Percentiles rank a stretch among this genome's conserved stretches.
Evolutionary conservation across 495 filamentous ascomycete species (phyloP).

Genomic region (Hypoxylon perforatum): DNA sequence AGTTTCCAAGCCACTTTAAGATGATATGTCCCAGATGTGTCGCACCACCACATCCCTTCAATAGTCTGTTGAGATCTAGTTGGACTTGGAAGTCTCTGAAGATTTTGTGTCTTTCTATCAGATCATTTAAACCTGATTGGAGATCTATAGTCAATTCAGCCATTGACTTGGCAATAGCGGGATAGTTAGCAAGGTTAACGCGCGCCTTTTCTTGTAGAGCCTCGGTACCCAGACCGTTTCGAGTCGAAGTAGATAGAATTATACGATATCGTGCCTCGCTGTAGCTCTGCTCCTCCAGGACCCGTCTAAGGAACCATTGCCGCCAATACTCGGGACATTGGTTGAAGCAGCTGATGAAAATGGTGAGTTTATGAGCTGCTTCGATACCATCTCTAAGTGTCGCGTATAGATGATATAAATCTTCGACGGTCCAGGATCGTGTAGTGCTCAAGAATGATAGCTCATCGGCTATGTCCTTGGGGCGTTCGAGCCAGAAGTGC

Average conservation of each 20-base stretch:
- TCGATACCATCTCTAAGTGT: background rate
- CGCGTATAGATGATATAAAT: constrained; percentile 10
- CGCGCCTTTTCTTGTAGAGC: background rate
- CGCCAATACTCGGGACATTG: constrained; percentile 13
- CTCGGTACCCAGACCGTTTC: background rate
- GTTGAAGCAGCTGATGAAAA: constrained; percentile 28
- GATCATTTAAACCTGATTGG: background rate
- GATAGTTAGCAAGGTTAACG: background rate
- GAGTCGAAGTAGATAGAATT: constrained; percentile 8
- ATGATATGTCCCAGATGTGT: constrained; percentile 14
- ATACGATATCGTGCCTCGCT: constrained; percentile 5
- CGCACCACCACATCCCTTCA: background rate
- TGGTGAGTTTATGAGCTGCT: background rate
- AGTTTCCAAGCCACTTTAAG: constrained; percentile 7
- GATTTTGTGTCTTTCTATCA: background rate
- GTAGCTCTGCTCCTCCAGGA: constrained; percentile 9
- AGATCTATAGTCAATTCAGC: no score
- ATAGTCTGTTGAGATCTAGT: background rate
- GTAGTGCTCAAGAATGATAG: constrained; percentile 1
- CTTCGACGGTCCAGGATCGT: constrained; percentile 11
- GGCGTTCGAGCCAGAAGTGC: constrained; percentile 12
- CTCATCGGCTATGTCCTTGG: background rate
- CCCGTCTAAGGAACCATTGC: constrained; percentile 12
- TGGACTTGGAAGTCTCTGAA: background rate
- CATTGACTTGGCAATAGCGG: background rate